Evolutionary conservation across 805 yeast species (phyloP).

Genomic region (Zygosaccharomyces kombuchaensis): DNA sequence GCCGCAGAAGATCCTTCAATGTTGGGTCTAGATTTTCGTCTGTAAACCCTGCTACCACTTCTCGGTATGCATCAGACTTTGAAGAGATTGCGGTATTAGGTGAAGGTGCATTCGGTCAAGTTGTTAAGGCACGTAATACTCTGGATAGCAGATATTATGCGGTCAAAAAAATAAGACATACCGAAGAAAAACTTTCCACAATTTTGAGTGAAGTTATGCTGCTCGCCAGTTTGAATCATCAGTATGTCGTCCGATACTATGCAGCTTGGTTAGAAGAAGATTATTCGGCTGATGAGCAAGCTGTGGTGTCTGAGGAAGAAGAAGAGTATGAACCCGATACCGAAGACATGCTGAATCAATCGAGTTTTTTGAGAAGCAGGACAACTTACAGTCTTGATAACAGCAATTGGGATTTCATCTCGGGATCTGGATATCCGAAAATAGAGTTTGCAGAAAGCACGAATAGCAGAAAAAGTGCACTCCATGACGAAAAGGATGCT

Average conservation of each 20-base stretch:
- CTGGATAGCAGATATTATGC: slow-evolving; percentile 96
- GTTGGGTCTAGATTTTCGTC: slow-evolving; percentile 37
- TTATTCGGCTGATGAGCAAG: slow-evolving; percentile 34
- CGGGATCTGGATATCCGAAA: slow-evolving; percentile 47
- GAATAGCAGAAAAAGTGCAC: slow-evolving; percentile 19
- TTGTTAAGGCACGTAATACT: slow-evolving; percentile 90
- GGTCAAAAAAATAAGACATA: slow-evolving; percentile 82
- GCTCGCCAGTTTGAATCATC: slow-evolving; percentile 87
- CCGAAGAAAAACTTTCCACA: slow-evolving; percentile 70
- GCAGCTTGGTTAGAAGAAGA: slow-evolving; percentile 96
- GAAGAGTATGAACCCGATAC: slow-evolving; percentile 13
- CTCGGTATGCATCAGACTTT: slow-evolving; percentile 87
- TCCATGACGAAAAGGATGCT: slow-evolving; percentile 25
- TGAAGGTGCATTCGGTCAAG: slow-evolving; percentile 96
- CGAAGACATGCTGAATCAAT: slow-evolving; percentile 23
- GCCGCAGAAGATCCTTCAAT: slow-evolving; percentile 40
- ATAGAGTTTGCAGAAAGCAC: slow-evolving; percentile 48
- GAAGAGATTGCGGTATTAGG: slow-evolving; percentile 92
- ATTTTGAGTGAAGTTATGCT: slow-evolving; percentile 89
- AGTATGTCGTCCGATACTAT: slow-evolving; percentile 91
- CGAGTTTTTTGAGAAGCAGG: slow-evolving; percentile 33
- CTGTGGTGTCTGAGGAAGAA: slow-evolving; percentile 33
- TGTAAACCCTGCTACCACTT: slow-evolving; percentile 35
- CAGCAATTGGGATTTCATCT: slow-evolving; percentile 59
- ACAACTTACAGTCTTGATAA: slow-evolving; percentile 22